Percentiles rank a stretch among this genome's conserved stretches.
phyloP scores from a whole-genome alignment of 2,329 filamentous ascomycete species.

The Pezicula radicicola region DNA sequence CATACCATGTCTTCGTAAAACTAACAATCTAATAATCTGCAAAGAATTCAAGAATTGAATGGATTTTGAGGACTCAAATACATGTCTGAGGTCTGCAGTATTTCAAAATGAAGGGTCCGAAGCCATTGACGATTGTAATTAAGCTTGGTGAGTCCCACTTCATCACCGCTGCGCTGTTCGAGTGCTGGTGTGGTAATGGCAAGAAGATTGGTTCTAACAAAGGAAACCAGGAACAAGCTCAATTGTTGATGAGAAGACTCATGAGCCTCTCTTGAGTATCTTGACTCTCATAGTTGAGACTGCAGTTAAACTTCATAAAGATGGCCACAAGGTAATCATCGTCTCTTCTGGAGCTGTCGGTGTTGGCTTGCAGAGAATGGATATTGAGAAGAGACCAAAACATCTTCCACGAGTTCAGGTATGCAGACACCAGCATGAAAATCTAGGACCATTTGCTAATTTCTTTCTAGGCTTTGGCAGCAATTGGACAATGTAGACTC shows the following conservation, averaged over 20 bases:
- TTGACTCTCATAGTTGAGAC: constrained; percentile 93
- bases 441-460: constrained; percentile 2
- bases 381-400: constrained; percentile 83
- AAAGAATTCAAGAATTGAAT: neutral
- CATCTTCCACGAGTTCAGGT: constrained; percentile 85
- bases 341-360: constrained; percentile 97
- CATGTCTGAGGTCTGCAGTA: neutral
- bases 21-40: neutral
- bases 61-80: too few relatives aligned
- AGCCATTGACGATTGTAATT: constrained; percentile 63
- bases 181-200: neutral
- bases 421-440: constrained; percentile 14
- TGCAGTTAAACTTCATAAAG: constrained; percentile 77
- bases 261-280: constrained; percentile 88
- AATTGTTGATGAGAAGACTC: constrained; percentile 95
- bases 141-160: constrained; percentile 53
- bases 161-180: neutral
- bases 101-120: constrained; percentile 45
- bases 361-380: constrained; percentile 86
- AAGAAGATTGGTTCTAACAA: neutral
- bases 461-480: constrained; percentile 70
- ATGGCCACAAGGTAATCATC: constrained; percentile 92
- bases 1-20: neutral
- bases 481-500: constrained; percentile 91
- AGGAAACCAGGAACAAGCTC: constrained; percentile 78